Evolutionary conservation across 208 protist species (phyloP), one percentile per base, ranked within the genome.

Genomic region (Herpetomonas muscarum): DNA sequence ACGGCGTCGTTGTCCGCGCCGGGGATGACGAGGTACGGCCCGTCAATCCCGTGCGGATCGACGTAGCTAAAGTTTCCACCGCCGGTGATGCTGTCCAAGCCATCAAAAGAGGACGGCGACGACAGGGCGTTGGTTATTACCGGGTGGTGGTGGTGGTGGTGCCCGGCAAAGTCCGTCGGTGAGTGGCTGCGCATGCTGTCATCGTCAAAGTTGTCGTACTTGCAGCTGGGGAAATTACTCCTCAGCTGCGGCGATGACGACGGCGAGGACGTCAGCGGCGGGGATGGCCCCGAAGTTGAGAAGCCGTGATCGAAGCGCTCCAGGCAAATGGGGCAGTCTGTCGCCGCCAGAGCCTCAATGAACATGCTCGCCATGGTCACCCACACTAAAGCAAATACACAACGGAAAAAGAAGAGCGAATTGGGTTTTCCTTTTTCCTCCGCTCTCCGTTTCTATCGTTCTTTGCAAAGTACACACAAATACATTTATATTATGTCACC

Each of bases 261-360:
- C 29, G 34, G 31, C 25, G 22, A 70, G 42, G 1, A 51, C 42
- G 3, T 28, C 36, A 26, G 39, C 15, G 4, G 7, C 12, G 46
- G 30, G 37, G 39, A 24, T 37, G 54, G 52, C 22, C 62, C 58
- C 0, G 39, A 52, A 7, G 62, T 56, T 36, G 61, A 42, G 21
- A 19, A 24, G 50, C 22, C 32, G 22, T 45, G 59, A n/a, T 46
- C 34, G 15, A 94, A 72, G 2, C 74, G 59, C 58, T 89, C 78
- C 49, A 94, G 59, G 48, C 87, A 94, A 48, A 94, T 90, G 22
- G 82, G 70, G 42, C 87, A 94, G 42, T 94, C 83, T 1, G 76
- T 56, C 1, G 49, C 29, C 13, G 66, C 32, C 24, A 94, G 61
- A 13, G 79, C 76, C 31, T 90, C 72, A 9, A 48, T 42, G 0